These are phyloP conservation scores for Candida nemodendra DNA, from an alignment of 805 yeast genomes.

Conservation along the genomic window DNA sequence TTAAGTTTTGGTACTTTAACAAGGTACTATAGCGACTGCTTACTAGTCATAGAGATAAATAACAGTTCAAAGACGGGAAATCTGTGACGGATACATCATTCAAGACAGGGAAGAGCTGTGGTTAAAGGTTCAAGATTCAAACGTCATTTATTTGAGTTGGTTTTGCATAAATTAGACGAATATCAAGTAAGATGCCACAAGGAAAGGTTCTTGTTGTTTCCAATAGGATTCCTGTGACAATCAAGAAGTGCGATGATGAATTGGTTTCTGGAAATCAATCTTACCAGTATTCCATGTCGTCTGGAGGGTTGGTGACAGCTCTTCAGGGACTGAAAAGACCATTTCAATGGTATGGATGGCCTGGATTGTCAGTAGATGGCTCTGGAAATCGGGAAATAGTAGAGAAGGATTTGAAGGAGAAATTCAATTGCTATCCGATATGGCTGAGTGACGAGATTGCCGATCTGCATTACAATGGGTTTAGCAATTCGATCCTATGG, in stretches of 20 bases:
- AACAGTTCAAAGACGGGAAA: no score
- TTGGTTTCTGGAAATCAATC: conserved; percentile 41
- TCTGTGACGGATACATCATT: no score
- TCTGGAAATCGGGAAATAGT: conserved; percentile 64
- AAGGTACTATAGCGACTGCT: no score
- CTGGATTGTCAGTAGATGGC: conserved; percentile 83
- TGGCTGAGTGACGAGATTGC: conserved; percentile 87
- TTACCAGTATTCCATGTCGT: conserved; percentile 86
- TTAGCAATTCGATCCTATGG: conserved; percentile 93
- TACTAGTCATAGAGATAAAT: no score
- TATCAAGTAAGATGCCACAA: conserved; percentile 11
- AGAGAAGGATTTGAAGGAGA: conserved; percentile 62
- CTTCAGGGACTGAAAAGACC: conserved; percentile 86
- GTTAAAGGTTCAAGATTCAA: no score
- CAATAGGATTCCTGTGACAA: conserved; percentile 93
- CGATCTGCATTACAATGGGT: conserved; percentile 95
- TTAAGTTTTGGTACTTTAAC: no score
- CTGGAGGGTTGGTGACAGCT: conserved; percentile 97
- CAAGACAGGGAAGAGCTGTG: no score
- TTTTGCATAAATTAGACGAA: background rate
- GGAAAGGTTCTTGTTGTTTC: conserved; percentile 90
- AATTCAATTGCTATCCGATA: conserved; percentile 89
- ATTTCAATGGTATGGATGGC: conserved; percentile 99
- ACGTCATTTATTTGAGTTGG: no score
- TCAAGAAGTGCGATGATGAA: conserved; percentile 43